Evolutionary conservation across 768 basidiomycete genomes (phyloP).

Genomic region (Amanita pallidorosea): DNA sequence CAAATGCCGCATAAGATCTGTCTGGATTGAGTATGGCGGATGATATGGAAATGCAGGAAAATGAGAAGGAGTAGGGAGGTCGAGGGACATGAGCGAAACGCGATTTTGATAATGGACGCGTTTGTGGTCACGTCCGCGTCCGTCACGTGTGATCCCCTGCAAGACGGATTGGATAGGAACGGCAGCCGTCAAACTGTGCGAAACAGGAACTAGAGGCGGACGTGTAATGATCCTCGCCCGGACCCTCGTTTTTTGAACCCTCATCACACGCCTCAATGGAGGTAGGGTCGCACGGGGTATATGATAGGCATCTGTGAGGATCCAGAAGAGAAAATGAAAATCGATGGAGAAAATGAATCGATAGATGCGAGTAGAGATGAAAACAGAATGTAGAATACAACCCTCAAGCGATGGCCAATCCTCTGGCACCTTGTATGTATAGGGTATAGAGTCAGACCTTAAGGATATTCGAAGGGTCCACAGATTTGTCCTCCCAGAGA

Average conservation of each 20-base stretch:
- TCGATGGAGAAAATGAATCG: neutral
- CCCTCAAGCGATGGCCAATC: neutral
- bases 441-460: conserved; percentile 6
- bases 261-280: conserved; percentile 1
- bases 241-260: conserved; percentile 3
- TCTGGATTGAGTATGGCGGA: conserved; percentile 77
- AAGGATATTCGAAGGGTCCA: conserved; percentile 3
- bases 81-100: conserved; percentile 11
- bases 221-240: too few species aligned
- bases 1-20: conserved; percentile 79
- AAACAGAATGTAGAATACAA: conserved; percentile 1
- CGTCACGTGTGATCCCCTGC: too few species aligned
- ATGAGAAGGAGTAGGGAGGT: conserved; percentile 48
- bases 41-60: conserved; percentile 83
- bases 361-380: neutral
- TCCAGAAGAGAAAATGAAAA: neutral
- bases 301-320: neutral
- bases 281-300: neutral
- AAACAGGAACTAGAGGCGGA: too few species aligned
- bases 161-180: too few species aligned
- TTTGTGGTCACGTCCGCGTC: too few species aligned
- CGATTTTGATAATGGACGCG: too few species aligned
- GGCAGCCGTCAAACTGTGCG: too few species aligned
- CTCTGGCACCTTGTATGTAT: neutral
- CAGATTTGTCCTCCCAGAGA: conserved; percentile 3